Evolutionary conservation across 768 basidiomycete species (phyloP).

Genomic region (Naganishia vaughanmartiniae): DNA sequence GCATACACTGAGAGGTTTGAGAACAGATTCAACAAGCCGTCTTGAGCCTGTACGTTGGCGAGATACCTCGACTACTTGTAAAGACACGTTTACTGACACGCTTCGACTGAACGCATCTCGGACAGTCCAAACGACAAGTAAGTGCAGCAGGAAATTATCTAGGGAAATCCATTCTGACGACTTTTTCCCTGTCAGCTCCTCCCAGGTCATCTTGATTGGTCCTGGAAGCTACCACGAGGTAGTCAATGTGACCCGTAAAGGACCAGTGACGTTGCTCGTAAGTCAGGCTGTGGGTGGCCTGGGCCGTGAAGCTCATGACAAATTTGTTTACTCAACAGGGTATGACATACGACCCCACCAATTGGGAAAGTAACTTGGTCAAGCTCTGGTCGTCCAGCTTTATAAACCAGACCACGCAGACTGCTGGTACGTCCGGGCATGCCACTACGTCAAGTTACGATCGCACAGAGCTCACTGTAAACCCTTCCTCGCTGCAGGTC

Average conservation of each 20-base stretch:
- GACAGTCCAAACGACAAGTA: not conserved
- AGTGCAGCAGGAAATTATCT: not conserved
- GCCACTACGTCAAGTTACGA: too few species aligned
- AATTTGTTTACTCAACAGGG: slow-evolving; percentile 4
- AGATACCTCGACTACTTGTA: slow-evolving; percentile 1
- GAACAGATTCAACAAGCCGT: slow-evolving; percentile 61
- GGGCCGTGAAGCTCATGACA: too few species aligned
- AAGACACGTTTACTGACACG: not conserved
- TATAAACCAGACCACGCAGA: slow-evolving; percentile 37
- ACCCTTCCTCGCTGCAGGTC: not conserved
- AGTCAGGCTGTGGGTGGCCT: slow-evolving; percentile 5
- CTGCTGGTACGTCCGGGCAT: slow-evolving; percentile 10
- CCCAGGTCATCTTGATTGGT: slow-evolving; percentile 58
- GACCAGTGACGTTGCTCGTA: slow-evolving; percentile 62
- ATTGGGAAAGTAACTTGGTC: slow-evolving; percentile 28
- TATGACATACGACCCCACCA: slow-evolving; percentile 15
- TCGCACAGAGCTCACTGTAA: not conserved
- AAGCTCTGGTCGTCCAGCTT: slow-evolving; percentile 33
- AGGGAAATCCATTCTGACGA: not conserved
- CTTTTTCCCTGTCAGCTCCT: slow-evolving; percentile 52
- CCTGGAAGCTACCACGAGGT: slow-evolving; percentile 64
- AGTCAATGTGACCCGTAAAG: slow-evolving; percentile 60
- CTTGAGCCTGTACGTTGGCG: slow-evolving; percentile 57
- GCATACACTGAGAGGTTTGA: slow-evolving; percentile 46
- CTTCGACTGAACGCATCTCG: not conserved